phyloP scores from a whole-genome alignment of 495 filamentous ascomycete species.

The Aspergillus conjunctus region DNA sequence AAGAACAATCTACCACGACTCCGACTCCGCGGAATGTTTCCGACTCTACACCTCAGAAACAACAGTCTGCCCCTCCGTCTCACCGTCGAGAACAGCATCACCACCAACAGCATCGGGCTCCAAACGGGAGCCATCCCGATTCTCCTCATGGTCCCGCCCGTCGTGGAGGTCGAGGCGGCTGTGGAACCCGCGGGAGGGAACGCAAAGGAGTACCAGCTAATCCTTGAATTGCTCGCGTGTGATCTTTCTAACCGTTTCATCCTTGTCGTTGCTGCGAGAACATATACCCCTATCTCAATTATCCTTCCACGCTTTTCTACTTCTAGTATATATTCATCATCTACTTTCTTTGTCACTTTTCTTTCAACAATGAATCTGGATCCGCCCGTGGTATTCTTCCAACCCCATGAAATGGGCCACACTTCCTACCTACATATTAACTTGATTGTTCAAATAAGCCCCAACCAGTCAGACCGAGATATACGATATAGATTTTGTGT shows the following conservation, averaged over 20 bases:
- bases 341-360: neutral
- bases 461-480: too few relatives aligned
- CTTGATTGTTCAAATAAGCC: too few relatives aligned
- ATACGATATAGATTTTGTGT: too few relatives aligned
- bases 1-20: neutral
- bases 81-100: slow-evolving; percentile 18
- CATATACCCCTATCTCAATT: neutral
- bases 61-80: neutral
- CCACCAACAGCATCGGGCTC: slow-evolving; percentile 7
- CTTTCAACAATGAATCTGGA: too few relatives aligned
- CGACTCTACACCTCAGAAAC: slow-evolving; percentile 3
- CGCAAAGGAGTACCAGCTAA: neutral
- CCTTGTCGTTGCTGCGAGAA: neutral
- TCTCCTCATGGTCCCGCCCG: slow-evolving; percentile 6
- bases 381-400: too few relatives aligned
- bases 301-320: neutral
- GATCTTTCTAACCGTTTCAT: neutral
- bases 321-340: neutral
- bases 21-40: slow-evolving; percentile 14
- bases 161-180: slow-evolving; percentile 25
- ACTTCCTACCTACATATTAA: too few relatives aligned
- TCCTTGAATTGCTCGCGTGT: neutral
- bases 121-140: slow-evolving; percentile 15
- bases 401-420: too few relatives aligned
- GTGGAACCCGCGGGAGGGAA: slow-evolving; percentile 16